A percentile compares a stretch with the other conserved stretches of the same genome.
Evolutionary conservation across 176 grass and related monocot species (phyloP).

Genomic region (Oryza australiensis): DNA sequence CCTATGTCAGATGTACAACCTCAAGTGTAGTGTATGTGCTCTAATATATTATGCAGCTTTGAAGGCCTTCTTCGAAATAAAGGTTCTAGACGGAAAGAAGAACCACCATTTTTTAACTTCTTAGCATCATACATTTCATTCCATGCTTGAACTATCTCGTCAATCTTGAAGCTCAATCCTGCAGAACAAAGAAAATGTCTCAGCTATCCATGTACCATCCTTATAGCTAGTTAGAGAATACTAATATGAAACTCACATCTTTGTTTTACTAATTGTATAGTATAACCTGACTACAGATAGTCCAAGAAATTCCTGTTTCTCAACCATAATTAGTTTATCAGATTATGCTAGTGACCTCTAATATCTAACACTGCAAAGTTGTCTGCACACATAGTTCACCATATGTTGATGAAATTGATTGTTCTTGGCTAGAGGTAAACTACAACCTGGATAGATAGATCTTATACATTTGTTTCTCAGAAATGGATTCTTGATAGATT

Average conservation of each 20-base stretch:
- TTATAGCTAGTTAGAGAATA: background rate
- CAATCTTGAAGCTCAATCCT: conserved; percentile 82
- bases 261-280: background rate
- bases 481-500: background rate
- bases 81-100: conserved; percentile 64
- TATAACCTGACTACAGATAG: background rate
- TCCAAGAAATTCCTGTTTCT: background rate
- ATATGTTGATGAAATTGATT: background rate
- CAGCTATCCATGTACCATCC: background rate
- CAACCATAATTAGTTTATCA: background rate
- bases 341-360: background rate
- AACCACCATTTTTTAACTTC: conserved; percentile 57
- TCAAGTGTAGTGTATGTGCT: conserved; percentile 53
- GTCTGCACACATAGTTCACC: conserved; percentile 9
- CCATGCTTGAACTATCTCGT: conserved; percentile 81
- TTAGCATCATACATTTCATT: conserved; percentile 81
- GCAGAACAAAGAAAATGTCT: conserved; percentile 27
- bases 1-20: conserved; percentile 25
- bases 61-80: conserved; percentile 63
- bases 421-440: conserved; percentile 19
- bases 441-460: background rate
- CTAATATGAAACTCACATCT: background rate
- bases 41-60: conserved; percentile 65
- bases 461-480: background rate
- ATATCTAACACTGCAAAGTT: conserved; percentile 2